Conservation (phyloP, 768 basidiomycete species). For the Mycena metata region DNA sequence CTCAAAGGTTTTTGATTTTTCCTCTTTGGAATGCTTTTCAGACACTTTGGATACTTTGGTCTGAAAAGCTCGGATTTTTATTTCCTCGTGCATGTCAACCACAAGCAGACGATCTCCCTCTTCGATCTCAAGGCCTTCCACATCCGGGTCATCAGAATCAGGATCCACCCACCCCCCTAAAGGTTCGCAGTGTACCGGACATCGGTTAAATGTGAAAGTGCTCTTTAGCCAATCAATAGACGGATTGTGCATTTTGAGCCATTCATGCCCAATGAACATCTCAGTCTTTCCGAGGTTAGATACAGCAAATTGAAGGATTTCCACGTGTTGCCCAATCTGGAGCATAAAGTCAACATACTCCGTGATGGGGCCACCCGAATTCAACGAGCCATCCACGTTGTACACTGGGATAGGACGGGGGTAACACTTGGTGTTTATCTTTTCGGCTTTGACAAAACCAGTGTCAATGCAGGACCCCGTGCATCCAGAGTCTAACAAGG, state of each 20-base stretch:
- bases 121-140: no score
- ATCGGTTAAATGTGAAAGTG: neutral
- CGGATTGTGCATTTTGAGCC: constrained; percentile 8
- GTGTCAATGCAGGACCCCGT: constrained; percentile 2
- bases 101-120: no score
- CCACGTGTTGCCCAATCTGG: neutral
- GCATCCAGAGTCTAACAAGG: no score
- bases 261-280: constrained; percentile 5
- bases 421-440: no score
- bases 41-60: no score
- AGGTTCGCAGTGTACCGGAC: neutral
- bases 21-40: neutral
- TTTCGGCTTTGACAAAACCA: no score
- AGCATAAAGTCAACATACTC: neutral
- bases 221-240: neutral
- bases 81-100: no score
- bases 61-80: no score
- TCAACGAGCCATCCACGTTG: neutral
- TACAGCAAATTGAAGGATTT: neutral
- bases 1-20: neutral
- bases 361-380: neutral
- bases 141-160: neutral
- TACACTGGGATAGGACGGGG: no score
- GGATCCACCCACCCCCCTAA: constrained; percentile 8
- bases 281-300: neutral